These are phyloP conservation scores for Heliosperma pusillum DNA, from an alignment of 148 eudicot species.

Conservation along the genomic window DNA sequence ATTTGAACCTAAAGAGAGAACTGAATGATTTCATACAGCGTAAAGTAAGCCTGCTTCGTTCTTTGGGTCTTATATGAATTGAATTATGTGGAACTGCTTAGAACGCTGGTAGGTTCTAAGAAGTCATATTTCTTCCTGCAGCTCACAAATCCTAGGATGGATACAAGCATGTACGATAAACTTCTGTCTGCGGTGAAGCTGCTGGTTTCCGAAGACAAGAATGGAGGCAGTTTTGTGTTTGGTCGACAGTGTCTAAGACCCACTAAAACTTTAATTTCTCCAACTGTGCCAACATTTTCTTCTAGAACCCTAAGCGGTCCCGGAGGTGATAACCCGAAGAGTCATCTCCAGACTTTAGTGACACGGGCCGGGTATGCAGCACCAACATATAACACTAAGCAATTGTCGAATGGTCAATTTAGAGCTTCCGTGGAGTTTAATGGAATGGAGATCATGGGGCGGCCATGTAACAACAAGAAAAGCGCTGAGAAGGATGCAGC, in stretches of 20 bases:
- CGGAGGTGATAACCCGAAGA: conserved; percentile 92
- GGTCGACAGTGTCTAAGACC: conserved; percentile 47
- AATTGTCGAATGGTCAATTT: conserved; percentile 65
- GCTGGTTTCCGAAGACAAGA: conserved; percentile 61
- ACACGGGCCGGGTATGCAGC: conserved; percentile 70
- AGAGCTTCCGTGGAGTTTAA: conserved; percentile 70
- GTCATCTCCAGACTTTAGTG: conserved; percentile 81
- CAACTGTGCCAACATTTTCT: conserved; percentile 30
- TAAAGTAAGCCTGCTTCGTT: conserved; percentile 50
- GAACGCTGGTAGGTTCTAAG: background rate
- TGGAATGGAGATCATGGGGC: conserved; percentile 76
- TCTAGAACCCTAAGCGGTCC: conserved; percentile 75
- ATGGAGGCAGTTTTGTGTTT: conserved; percentile 73
- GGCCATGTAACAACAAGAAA: conserved; percentile 79
- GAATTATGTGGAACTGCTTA: background rate
- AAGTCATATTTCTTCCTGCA: conserved; percentile 30
- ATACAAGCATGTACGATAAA: conserved; percentile 43
- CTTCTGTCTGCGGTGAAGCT: conserved; percentile 67
- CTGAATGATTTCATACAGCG: conserved; percentile 70
- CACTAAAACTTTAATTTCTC: conserved; percentile 34
- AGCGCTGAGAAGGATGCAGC: conserved; percentile 97
- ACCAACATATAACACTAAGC: conserved; percentile 65
- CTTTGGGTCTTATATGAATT: background rate
- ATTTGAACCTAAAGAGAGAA: conserved; percentile 68
- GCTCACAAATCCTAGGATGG: conserved; percentile 76